Percentiles rank a stretch among this genome's conserved stretches.
Conservation (phyloP, 495 filamentous ascomycete species). For the Annulohypoxylon maeteangense region DNA sequence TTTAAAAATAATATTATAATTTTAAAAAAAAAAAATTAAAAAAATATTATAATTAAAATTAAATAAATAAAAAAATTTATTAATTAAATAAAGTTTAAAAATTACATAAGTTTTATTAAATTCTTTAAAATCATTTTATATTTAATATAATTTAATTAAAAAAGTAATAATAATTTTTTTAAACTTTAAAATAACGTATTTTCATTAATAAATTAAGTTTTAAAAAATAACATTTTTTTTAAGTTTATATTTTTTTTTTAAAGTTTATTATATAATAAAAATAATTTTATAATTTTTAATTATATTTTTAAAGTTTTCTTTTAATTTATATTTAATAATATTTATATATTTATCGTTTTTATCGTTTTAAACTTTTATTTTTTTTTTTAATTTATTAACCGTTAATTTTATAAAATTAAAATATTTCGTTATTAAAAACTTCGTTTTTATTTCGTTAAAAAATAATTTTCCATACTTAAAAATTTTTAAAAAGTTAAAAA, state of each 20-base stretch:
- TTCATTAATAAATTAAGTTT: slow-evolving; percentile 11
- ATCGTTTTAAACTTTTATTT: not conserved
- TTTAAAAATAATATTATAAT: slow-evolving; percentile 2
- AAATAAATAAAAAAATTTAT: slow-evolving; percentile 14
- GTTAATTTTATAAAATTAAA: not conserved
- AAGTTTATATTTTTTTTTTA: not conserved
- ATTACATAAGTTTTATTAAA: slow-evolving; percentile 14
- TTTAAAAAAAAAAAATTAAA: slow-evolving; percentile 10
- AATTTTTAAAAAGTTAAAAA: not conserved
- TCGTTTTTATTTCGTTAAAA: not conserved
- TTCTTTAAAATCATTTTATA: slow-evolving; percentile 12
- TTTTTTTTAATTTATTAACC: not conserved
- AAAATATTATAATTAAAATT: slow-evolving; percentile 7
- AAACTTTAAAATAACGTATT: not conserved
- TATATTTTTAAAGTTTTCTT: slow-evolving; percentile 1
- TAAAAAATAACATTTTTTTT: slow-evolving; percentile 5
- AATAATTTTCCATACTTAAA: not conserved
- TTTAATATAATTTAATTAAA: not conserved
- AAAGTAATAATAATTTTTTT: not conserved
- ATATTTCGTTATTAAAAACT: too few relatives aligned
- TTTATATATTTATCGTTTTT: not conserved
- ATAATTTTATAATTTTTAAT: not conserved
- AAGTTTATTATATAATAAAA: not conserved
- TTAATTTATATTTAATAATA: not conserved
- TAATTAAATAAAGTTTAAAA: slow-evolving; percentile 1